Percentiles rank a stretch among this genome's conserved stretches.
Evolutionary conservation across 2,329 filamentous ascomycete genomes (phyloP).

Genomic region (Beauveria varroae): DNA sequence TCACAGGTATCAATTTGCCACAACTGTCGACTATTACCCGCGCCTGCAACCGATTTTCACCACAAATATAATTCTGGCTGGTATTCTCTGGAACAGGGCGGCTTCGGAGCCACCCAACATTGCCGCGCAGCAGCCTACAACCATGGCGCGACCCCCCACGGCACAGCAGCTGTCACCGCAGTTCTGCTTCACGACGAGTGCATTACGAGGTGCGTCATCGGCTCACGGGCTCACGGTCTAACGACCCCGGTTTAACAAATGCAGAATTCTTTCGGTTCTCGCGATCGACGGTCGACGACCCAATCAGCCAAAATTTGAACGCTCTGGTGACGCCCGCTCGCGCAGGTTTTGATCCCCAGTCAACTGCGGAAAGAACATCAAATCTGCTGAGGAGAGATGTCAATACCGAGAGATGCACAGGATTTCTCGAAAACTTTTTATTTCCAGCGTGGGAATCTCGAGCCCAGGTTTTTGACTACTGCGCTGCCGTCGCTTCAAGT

Average conservation of each 20-base stretch:
- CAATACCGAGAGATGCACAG: conserved; percentile 53
- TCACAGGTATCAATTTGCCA: not conserved
- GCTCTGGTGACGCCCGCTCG: conserved; percentile 70
- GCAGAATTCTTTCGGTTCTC: conserved; percentile 87
- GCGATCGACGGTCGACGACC: conserved; percentile 79
- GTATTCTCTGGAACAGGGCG: conserved; percentile 39
- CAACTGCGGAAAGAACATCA: conserved; percentile 58
- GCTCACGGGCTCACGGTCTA: not conserved
- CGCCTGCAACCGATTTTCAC: not conserved
- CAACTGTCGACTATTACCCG: not conserved
- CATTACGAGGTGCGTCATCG: conserved; percentile 52
- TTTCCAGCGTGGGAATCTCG: conserved; percentile 85
- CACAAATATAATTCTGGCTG: conserved; percentile 36
- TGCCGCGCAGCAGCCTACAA: conserved; percentile 25
- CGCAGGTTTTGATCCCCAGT: conserved; percentile 68
- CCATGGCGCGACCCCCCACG: conserved; percentile 38
- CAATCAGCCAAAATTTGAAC: conserved; percentile 88
- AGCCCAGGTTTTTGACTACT: conserved; percentile 81
- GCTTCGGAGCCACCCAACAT: conserved; percentile 32
- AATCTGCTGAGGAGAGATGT: conserved; percentile 46
- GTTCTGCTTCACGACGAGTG: conserved; percentile 68
- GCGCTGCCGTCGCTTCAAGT: conserved; percentile 76
- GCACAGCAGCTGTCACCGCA: conserved; percentile 57
- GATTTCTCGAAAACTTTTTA: conserved; percentile 69
- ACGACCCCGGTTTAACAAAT: not conserved